Base-by-base conservation (phyloP, 2,329 filamentous ascomycete genomes). In the Cercospora nicotianae region DNA sequence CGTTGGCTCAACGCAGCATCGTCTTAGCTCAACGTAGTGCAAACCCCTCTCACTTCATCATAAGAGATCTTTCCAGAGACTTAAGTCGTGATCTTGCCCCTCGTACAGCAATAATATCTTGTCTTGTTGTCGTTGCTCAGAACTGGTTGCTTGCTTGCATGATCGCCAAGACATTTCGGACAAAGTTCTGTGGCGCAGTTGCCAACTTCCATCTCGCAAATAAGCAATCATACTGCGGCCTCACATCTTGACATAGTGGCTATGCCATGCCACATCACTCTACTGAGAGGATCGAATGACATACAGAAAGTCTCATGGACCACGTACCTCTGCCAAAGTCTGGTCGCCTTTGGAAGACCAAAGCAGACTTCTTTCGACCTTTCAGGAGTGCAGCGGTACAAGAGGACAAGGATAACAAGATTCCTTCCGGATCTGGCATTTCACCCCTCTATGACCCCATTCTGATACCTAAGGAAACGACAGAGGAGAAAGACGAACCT, bases 401-500 rank as follows among this genome's bases (percentile, higher is more conserved):
- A 18, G 70, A 68, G 28, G 73, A 75, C 65, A 75, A 72, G 61
- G 61, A 64, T 36, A 20, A 20, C 13, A 55, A 33, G 30, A 64
- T 6, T n/a, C 28, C 51, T 16, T 55, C 61, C 31, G 45, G 10
- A 33, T 57, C 61, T 18, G 13, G n/a, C 53, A 75, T 76, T 20
- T 68, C 67, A 20, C 73, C 72, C 13, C 66, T 77, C 18, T 75
- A 73, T 62, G 70, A 77, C 58, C 74, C 75, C 16, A 53, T 30
- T 39, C 60, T 72, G 8, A 67, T 68, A 28, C 67, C 45, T 45
- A 61, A 58, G 30, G 62, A 65, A 60, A 33, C 5, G 16, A 9
- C 26, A 33, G 36, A 26, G 23, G 31, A 64, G 33, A 23, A 64
- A 6, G 59, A 75, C 12, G 87, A 89, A 68, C 85, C 87, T 45